Conservation (phyloP, 139 green algal genomes). For the Auxenochlorella pyrenoidosa region DNA sequence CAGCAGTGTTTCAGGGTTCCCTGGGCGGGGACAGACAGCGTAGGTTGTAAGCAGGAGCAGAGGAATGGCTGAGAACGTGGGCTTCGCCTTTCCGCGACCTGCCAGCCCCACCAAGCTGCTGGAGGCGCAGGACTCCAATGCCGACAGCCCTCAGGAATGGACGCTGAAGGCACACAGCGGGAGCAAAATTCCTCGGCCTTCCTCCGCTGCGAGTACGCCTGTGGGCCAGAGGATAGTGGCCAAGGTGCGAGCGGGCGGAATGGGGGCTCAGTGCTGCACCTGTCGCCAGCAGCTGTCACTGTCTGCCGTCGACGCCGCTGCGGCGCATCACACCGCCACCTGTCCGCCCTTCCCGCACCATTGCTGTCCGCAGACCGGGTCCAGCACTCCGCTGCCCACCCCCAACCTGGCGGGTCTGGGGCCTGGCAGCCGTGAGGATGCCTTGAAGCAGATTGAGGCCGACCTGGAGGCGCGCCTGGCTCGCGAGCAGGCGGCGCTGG, state of each 20-base stretch:
- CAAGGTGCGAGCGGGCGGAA: not conserved
- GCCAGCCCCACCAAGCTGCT: not conserved
- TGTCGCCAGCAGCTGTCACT: not conserved
- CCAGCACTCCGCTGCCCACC: conserved; percentile 18
- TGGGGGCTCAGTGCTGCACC: not conserved
- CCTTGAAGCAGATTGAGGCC: conserved; percentile 10
- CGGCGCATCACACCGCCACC: not conserved
- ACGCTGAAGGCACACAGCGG: not conserved
- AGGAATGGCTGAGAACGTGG: not conserved
- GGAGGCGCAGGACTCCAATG: too few species aligned
- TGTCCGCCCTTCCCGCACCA: not conserved
- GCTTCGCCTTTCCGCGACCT: not conserved
- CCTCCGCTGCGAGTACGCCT: not conserved
- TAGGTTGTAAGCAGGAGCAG: too few species aligned
- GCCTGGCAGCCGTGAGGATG: conserved; percentile 8
- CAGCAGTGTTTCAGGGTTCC: not conserved
- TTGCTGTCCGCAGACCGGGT: not conserved
- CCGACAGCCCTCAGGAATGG: conserved; percentile 8
- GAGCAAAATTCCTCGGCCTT: not conserved
- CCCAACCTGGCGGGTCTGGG: not conserved
- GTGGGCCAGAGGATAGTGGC: not conserved
- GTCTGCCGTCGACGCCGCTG: not conserved
- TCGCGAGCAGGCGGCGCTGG: not conserved
- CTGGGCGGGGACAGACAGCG: not conserved
- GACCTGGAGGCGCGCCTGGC: conserved; percentile 8